Percentiles rank a stretch among this genome's conserved stretches.
phyloP scores from a whole-genome alignment of 768 basidiomycete species.

The Phanerodontia chrysosporium region DNA sequence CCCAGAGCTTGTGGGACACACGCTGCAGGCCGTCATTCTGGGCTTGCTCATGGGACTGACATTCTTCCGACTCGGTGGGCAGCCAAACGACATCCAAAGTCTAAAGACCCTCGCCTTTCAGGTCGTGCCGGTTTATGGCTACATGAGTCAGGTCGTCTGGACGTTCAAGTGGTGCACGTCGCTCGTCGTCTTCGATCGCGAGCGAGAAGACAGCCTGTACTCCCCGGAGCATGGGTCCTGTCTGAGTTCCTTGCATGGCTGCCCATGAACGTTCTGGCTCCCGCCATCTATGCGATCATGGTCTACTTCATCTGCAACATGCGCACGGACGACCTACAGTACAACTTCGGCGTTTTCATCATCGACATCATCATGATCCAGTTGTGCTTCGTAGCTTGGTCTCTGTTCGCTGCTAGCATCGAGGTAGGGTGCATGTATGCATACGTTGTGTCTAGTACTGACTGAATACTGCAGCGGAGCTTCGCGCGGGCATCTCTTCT shows the following conservation, averaged over 20 bases:
- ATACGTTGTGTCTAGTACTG: neutral
- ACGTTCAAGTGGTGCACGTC: conserved; percentile 31
- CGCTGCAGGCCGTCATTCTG: conserved; percentile 20
- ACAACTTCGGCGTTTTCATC: conserved; percentile 4
- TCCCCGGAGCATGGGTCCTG: conserved; percentile 34
- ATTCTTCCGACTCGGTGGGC: conserved; percentile 31
- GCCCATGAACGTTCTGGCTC: conserved; percentile 32
- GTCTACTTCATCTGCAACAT: conserved; percentile 15
- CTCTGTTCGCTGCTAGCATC: conserved; percentile 26
- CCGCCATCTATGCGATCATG: conserved; percentile 16
- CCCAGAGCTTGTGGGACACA: conserved; percentile 21
- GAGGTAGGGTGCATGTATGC: conserved; percentile 20
- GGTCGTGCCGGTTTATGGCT: conserved; percentile 26
- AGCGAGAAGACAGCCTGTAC: conserved; percentile 33
- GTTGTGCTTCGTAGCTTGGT: conserved; percentile 8
- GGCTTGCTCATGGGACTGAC: conserved; percentile 30
- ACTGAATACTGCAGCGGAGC: conserved; percentile 1
- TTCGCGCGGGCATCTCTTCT: conserved; percentile 4
- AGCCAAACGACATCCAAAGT: conserved; percentile 22
- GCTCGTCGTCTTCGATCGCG: conserved; percentile 43
- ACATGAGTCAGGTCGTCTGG: conserved; percentile 26
- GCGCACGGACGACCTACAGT: conserved; percentile 4
- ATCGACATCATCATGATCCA: conserved; percentile 7
- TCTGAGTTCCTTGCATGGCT: conserved; percentile 34
- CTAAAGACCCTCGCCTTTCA: conserved; percentile 28